Evolutionary conservation across 1,139 yeast genomes (phyloP).

Genomic region (Nadsonia commutata): DNA sequence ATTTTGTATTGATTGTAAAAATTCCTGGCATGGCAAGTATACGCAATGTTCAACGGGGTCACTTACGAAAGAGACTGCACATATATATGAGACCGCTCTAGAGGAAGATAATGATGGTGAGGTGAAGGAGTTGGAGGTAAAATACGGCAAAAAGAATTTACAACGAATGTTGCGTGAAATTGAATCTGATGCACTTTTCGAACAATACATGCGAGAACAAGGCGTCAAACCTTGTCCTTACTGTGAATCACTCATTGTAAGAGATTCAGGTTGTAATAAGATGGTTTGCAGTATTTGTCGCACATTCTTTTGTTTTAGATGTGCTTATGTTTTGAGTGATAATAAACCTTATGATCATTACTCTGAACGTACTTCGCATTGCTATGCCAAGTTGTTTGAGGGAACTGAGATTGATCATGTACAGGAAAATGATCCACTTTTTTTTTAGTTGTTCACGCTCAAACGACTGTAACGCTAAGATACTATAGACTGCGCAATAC

Average conservation of each 20-base stretch:
- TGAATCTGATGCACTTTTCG: constrained; percentile 35
- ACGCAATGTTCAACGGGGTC: constrained; percentile 30
- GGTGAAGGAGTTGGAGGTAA: constrained; percentile 28
- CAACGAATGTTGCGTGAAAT: constrained; percentile 32
- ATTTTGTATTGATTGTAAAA: constrained; percentile 44
- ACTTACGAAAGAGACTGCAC: constrained; percentile 32
- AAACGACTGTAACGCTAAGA: no score
- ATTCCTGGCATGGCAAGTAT: constrained; percentile 53
- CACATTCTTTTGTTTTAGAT: constrained; percentile 40
- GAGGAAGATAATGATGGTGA: constrained; percentile 21
- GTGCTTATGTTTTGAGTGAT: constrained; percentile 31
- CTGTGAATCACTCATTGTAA: constrained; percentile 40
- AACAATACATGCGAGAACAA: constrained; percentile 29
- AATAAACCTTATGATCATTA: constrained; percentile 43
- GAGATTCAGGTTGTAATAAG: constrained; percentile 54
- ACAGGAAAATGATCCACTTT: constrained; percentile 2
- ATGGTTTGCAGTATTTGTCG: constrained; percentile 44
- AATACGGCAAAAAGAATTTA: constrained; percentile 37
- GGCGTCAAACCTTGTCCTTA: constrained; percentile 40
- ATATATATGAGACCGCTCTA: constrained; percentile 27
- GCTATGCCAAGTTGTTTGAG: constrained; percentile 40
- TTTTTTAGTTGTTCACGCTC: no score
- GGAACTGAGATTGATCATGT: constrained; percentile 25
- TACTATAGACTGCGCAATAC: no score
- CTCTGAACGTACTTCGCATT: constrained; percentile 27